Evolutionary conservation across 768 basidiomycete genomes (phyloP).

Genomic region (Cystobasidiopsis lactophilus): DNA sequence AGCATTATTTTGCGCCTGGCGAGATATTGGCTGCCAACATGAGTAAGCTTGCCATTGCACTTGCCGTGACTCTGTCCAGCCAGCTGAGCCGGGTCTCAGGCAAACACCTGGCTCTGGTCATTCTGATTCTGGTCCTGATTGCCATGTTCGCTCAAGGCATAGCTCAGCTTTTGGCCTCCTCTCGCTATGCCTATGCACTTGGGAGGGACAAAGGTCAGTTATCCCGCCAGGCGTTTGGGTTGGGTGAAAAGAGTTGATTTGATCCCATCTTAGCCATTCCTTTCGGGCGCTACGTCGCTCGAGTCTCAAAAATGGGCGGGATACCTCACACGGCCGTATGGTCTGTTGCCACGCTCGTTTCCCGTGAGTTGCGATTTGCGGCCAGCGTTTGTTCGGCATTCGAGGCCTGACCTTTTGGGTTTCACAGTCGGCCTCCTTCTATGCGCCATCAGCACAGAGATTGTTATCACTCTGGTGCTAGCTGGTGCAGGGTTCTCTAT

Average conservation of each 20-base stretch:
- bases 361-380: conserved; percentile 8
- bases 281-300: conserved; percentile 22
- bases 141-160: conserved; percentile 23
- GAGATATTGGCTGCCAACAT: neutral
- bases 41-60: neutral
- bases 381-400: no score
- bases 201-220: conserved; percentile 22
- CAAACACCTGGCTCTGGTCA: conserved; percentile 16
- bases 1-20: neutral
- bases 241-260: no score
- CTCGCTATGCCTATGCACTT: conserved; percentile 27
- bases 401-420: no score
- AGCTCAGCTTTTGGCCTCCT: conserved; percentile 26
- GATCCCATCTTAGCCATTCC: conserved; percentile 20
- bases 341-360: conserved; percentile 21
- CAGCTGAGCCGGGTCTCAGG: neutral
- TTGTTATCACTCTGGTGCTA: conserved; percentile 23
- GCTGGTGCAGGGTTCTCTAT: conserved; percentile 24
- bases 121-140: conserved; percentile 19
- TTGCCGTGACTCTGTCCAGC: neutral
- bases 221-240: no score
- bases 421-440: conserved; percentile 18
- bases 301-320: conserved; percentile 17
- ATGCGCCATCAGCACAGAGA: conserved; percentile 18
- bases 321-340: conserved; percentile 25